A percentile compares a stretch with the other conserved stretches of the same genome.
Conservation (phyloP, 352 stramenopile genomes). For the Plasmopara muralis region DNA sequence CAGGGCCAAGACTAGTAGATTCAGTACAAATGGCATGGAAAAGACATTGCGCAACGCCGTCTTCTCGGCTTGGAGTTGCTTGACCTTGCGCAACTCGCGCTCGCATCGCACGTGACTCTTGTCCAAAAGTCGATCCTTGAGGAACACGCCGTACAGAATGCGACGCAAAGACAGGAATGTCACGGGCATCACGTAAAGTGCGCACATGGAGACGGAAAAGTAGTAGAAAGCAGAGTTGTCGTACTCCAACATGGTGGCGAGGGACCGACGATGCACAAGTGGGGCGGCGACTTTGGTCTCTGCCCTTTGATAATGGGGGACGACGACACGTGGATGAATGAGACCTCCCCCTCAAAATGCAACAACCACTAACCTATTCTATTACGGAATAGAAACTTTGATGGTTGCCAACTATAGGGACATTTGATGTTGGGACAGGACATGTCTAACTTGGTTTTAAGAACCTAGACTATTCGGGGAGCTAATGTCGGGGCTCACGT, state of each 20-base stretch:
- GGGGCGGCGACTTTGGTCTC: conserved; percentile 1
- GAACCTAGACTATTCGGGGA: conserved; percentile 1
- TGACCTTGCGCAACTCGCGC: conserved; percentile 78
- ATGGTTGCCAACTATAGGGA: not conserved
- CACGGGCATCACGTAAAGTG: conserved; percentile 94
- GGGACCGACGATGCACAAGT: conserved; percentile 15
- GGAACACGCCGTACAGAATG: conserved; percentile 86
- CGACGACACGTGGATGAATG: conserved; percentile 22
- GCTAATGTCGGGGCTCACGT: conserved; percentile 21
- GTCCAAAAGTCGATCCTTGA: conserved; percentile 86
- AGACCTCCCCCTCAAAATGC: not conserved
- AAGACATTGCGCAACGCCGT: conserved; percentile 82
- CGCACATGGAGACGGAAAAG: conserved; percentile 95
- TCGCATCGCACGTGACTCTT: conserved; percentile 75
- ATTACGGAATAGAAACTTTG: not conserved
- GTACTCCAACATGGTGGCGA: conserved; percentile 92
- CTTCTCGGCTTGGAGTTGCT: conserved; percentile 81
- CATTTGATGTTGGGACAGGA: not conserved
- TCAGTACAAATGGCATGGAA: conserved; percentile 65
- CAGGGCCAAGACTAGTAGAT: conserved; percentile 58
- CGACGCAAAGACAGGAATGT: conserved; percentile 85
- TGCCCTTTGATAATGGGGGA: conserved; percentile 3
- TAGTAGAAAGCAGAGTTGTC: conserved; percentile 99
- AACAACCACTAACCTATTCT: not conserved
- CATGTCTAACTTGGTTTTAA: too few species aligned